Evolutionary conservation across 768 basidiomycete species (phyloP), one percentile per base, ranked within the genome.

Genomic region (Termitomyces sp.): DNA sequence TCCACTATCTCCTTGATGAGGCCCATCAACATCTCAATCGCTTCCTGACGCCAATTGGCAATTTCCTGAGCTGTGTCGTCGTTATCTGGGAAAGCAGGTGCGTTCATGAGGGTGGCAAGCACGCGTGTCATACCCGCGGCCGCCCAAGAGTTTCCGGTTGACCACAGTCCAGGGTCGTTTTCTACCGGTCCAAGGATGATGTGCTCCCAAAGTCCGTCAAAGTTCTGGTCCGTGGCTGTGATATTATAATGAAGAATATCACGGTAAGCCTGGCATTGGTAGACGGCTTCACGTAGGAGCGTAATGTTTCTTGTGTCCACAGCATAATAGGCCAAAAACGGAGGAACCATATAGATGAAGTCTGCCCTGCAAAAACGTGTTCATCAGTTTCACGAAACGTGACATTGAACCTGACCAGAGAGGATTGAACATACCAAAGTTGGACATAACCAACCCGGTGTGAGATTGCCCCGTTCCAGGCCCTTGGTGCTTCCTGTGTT

Each of bases 101-200:
- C 77, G 30, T 75, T 72, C 26, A 71, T 65, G 38, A 86, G 74
- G 0, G 82, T 86, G 9, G 77, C 76, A 5, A 81, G 67, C 5
- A 90, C 84, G 6, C 88, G 78, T 30, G 83, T 70, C 78, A 86
- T 85, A 0, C 88, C 88, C 1, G 81, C 82, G 1, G 86, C 86
- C 0, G 87, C 88, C 89, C 89, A 90, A 0, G 75, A 87, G 62
- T 90, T 91, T 3, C 84, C 83, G 46, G 79, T 80, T 0, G 77
- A 75, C 80, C 80, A 82, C 1, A 79, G 59, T 2, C 79, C 79
- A 0, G 71, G 64, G 52, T 81, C 80, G 23, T 59, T 38, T 48
- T 62, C 68, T n/a, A 66, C 58, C 16, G 77, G 77, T 0, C 79
- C 79, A 26, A 75, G 61, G 44, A 81, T 80, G 44, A 81, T 80